These are phyloP conservation scores for Paragyromitra xinjiangensis DNA, from an alignment of 495 filamentous ascomycete genomes.

Conservation along the genomic window DNA sequence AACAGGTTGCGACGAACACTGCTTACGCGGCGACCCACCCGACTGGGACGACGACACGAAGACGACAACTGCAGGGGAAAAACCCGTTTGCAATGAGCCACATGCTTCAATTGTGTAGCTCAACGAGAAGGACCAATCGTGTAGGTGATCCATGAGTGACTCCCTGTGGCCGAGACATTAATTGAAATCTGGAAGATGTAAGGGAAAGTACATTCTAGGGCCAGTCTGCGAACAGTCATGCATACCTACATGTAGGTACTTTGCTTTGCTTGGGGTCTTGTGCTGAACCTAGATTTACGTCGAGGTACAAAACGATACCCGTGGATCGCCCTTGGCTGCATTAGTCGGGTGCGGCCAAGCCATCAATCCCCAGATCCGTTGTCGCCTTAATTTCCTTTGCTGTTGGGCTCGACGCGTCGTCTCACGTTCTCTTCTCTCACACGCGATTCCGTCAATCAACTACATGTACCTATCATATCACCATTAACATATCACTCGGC, in stretches of 20 bases:
- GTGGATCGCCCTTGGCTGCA: constrained; percentile 33
- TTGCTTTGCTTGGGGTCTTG: no score
- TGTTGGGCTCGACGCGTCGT: constrained; percentile 6
- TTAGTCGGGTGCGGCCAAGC: constrained; percentile 25
- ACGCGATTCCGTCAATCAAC: background rate
- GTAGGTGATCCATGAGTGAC: background rate
- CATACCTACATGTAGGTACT: no score
- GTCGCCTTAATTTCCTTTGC: background rate
- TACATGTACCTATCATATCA: background rate
- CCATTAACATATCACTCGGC: constrained; percentile 3
- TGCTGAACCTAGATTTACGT: background rate
- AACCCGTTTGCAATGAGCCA: background rate
- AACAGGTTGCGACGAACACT: constrained; percentile 4
- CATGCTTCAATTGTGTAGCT: background rate
- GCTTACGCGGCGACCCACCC: constrained; percentile 38
- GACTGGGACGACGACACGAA: background rate
- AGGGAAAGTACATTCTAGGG: background rate
- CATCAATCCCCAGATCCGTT: background rate
- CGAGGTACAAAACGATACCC: constrained; percentile 13
- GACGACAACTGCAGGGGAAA: background rate
- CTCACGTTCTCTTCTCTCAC: background rate
- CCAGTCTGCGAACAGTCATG: no score
- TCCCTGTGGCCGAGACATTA: background rate
- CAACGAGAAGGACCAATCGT: background rate
- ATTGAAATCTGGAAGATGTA: background rate